Conservation (phyloP, 192 early-diverging fungal genomes). For the Dispira simplex region DNA sequence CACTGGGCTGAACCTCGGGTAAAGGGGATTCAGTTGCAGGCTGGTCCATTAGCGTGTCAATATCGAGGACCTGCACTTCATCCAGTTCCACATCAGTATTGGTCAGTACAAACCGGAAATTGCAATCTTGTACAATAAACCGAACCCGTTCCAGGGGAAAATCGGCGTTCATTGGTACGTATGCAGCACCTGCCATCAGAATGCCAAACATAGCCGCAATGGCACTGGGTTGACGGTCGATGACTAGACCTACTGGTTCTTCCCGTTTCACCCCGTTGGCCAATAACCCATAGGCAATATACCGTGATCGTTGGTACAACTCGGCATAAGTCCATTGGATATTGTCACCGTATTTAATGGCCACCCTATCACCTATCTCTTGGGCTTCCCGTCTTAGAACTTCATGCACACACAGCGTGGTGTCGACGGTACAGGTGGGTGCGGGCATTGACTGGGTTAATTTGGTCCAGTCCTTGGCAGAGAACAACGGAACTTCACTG, state of each 20-base stretch:
- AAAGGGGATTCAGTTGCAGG: background rate
- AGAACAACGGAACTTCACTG: background rate
- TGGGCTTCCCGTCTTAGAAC: background rate
- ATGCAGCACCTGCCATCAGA: background rate
- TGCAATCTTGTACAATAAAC: background rate
- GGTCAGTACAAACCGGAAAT: background rate
- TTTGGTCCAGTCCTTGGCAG: background rate
- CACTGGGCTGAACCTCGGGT: background rate
- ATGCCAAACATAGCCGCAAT: background rate
- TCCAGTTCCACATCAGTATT: background rate
- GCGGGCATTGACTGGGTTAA: background rate
- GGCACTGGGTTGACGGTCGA: background rate
- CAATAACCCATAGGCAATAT: background rate
- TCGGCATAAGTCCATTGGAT: background rate
- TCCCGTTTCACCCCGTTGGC: background rate
- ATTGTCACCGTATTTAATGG: background rate
- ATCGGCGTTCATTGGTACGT: background rate
- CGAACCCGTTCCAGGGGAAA: background rate
- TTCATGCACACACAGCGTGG: background rate
- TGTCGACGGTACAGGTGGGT: background rate
- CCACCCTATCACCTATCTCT: background rate
- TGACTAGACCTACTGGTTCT: background rate
- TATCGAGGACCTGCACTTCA: background rate
- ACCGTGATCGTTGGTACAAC: background rate
- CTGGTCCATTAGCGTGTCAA: background rate